Base-by-base conservation (phyloP, 2,329 filamentous ascomycete genomes). In the Hymenoscyphus occultus region DNA sequence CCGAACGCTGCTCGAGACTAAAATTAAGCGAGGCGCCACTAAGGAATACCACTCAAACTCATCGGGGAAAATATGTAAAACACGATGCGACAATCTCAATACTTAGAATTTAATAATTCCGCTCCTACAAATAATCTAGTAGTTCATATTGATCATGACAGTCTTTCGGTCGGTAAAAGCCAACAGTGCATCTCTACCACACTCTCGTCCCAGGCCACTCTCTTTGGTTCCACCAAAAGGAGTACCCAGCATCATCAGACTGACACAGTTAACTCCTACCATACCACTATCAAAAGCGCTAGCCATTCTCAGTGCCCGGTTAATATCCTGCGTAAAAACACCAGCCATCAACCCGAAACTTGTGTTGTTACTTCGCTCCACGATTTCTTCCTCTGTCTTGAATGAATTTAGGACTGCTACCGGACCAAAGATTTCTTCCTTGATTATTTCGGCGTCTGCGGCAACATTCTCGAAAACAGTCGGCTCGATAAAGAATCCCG, bases 401-500 rank as follows among this genome's bases (percentile, higher is more conserved):
- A 87, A 87, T 0, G 79, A 81, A 62, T 81, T 81, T 68, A 89
- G 82, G 31, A 81, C 82, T 0, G 86, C 82, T 3, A 90, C 86
- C 0, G 87, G 86, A 0, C 87, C 86, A 67, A 70, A 70, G 48
- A n/a, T 75, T 73, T 51, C 67, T 69, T 71, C 51, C n/a, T 39
- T 67, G 39, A 66, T 65, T 32, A 71, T 67, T 45, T 69, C 62
- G 3, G 64, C 61, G 16, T 68, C 64, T 81, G 80, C 66, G 80
- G 81, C 70, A 82, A 82, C 31, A 74, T 72, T 73, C 14, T 62
- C 65, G 45, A 73, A 72, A 32, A 73, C 62, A 0, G 71, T 70
- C 3, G 71, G 71, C 35, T 72, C 61, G 32, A 73, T 66, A 32
- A 68, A 71, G 48, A 60, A 68, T 7, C 70, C 68, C 22, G 61